A percentile compares a stretch with the other conserved stretches of the same genome.
phyloP scores from a whole-genome alignment of 1,284 basidiomycete species.

The Ustilago shanxiensis region DNA sequence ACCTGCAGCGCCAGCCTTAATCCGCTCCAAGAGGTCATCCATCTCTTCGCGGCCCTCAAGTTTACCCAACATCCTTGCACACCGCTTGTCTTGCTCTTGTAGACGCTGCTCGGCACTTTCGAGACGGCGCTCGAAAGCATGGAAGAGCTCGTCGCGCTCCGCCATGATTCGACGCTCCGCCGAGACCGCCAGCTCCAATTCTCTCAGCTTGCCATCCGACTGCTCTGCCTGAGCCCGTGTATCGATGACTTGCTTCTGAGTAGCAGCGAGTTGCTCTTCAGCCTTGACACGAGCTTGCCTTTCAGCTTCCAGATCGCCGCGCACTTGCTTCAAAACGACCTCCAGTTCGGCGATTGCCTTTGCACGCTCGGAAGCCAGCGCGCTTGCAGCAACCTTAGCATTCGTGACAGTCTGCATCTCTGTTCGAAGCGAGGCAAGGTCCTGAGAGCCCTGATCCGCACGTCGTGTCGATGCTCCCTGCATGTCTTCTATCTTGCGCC shows the following conservation, averaged over 20 bases:
- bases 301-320: slow-evolving; percentile 13
- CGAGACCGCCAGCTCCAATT: slow-evolving; percentile 56
- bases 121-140: slow-evolving; percentile 57
- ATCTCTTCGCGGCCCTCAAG: slow-evolving; percentile 68
- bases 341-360: slow-evolving; percentile 24
- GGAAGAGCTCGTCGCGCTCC: slow-evolving; percentile 58
- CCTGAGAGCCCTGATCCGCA: slow-evolving; percentile 15
- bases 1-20: slow-evolving; percentile 58
- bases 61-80: slow-evolving; percentile 66
- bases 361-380: slow-evolving; percentile 20
- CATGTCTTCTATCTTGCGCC: slow-evolving; percentile 18
- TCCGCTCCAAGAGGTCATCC: slow-evolving; percentile 67
- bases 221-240: slow-evolving; percentile 14
- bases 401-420: slow-evolving; percentile 13
- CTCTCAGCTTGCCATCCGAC: slow-evolving; percentile 32
- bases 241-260: slow-evolving; percentile 9
- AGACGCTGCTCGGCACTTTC: slow-evolving; percentile 62
- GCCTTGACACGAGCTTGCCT: slow-evolving; percentile 2
- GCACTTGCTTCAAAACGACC: slow-evolving; percentile 16
- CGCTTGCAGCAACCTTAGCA: not conserved
- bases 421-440: slow-evolving; percentile 23
- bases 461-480: slow-evolving; percentile 15
- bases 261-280: slow-evolving; percentile 7
- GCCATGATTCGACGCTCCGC: slow-evolving; percentile 60
- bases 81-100: slow-evolving; percentile 64